phyloP scores from a whole-genome alignment of 805 yeast genomes.

The Candida nitratophila region DNA sequence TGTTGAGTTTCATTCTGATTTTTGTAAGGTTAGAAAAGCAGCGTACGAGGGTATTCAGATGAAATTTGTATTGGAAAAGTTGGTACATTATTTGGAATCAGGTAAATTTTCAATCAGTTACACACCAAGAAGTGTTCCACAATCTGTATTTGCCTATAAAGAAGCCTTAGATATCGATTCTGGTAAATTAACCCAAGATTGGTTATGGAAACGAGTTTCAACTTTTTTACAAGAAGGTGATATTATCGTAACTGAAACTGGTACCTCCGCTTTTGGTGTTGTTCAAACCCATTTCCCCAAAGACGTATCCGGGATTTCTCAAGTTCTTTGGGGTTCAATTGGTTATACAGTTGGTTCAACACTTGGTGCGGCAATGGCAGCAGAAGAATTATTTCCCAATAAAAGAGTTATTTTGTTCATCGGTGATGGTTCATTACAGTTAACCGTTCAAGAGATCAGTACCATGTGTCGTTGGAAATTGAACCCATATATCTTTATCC shows the following conservation, averaged over 20 bases:
- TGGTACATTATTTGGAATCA: constrained; percentile 22
- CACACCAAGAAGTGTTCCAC: constrained; percentile 50
- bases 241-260: constrained; percentile 63
- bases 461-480: constrained; percentile 62
- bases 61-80: constrained; percentile 43
- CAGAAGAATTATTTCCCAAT: constrained; percentile 52
- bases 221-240: constrained; percentile 62
- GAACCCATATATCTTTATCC: constrained; percentile 60
- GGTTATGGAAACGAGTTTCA: constrained; percentile 61
- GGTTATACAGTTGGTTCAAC: constrained; percentile 66
- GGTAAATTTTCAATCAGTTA: constrained; percentile 30
- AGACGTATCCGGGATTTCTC: constrained; percentile 58
- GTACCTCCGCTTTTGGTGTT: constrained; percentile 71
- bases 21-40: constrained; percentile 63
- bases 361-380: constrained; percentile 62
- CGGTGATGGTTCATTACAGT: constrained; percentile 73
- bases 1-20: constrained; percentile 73
- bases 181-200: constrained; percentile 49
- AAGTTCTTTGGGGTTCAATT: constrained; percentile 72
- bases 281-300: constrained; percentile 59
- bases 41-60: constrained; percentile 67
- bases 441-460: constrained; percentile 68
- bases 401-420: constrained; percentile 61
- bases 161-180: constrained; percentile 37
- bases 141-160: constrained; percentile 28